phyloP scores from a whole-genome alignment of 2,329 filamentous ascomycete species.

The Aspergillus uvarum region DNA sequence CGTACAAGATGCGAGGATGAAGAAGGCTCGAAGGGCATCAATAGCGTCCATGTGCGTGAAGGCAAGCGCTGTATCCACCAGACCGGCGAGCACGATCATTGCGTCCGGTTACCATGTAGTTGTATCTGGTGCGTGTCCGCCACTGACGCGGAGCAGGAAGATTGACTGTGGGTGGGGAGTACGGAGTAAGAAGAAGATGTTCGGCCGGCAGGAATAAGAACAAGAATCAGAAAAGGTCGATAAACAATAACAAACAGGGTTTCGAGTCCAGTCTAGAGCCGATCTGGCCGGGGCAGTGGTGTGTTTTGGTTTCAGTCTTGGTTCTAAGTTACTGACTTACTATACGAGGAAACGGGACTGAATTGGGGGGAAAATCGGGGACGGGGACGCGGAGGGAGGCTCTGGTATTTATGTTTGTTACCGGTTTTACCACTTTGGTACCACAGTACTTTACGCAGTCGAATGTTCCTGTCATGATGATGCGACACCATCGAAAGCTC shows the following conservation, averaged over 20 bases:
- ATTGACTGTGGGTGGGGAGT: neutral
- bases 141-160: neutral
- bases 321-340: neutral
- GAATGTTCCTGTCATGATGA: slow-evolving; percentile 12
- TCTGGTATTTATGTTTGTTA: neutral
- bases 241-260: neutral
- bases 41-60: slow-evolving; percentile 31
- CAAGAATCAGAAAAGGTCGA: neutral
- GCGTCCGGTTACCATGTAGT: neutral
- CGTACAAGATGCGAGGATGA: slow-evolving; percentile 38
- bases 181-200: neutral
- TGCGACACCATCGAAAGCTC: slow-evolving; percentile 15
- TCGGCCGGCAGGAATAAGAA: neutral
- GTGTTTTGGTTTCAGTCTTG: neutral
- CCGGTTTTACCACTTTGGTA: neutral
- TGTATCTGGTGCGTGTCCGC: neutral
- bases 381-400: neutral
- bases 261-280: neutral
- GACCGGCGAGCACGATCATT: slow-evolving; percentile 15
- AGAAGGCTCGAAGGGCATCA: slow-evolving; percentile 39
- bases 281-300: neutral
- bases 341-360: neutral
- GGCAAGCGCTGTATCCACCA: slow-evolving; percentile 18
- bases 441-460: neutral
- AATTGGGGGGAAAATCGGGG: neutral